phyloP scores from a whole-genome alignment of 305 asterid species.

The Solanum chacoense region DNA sequence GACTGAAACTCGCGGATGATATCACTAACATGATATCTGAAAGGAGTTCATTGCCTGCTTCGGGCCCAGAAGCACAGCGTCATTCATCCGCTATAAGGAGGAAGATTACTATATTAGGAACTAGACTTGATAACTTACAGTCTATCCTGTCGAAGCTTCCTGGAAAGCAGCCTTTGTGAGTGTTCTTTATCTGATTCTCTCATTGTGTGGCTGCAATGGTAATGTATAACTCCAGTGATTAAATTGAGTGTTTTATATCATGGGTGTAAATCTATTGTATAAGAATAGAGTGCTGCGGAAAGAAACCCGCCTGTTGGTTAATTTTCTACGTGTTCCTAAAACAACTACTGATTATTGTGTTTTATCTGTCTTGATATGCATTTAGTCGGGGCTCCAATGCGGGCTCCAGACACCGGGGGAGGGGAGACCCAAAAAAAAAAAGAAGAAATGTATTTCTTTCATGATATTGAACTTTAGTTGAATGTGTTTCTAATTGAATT shows the following conservation, averaged over 20 bases:
- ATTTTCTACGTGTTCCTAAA: not conserved
- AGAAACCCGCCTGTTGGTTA: not conserved
- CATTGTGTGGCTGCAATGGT: not conserved
- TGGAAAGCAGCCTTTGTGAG: slow-evolving; percentile 66
- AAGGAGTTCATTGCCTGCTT: slow-evolving; percentile 50
- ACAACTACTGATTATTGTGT: not conserved
- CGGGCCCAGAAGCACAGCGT: slow-evolving; percentile 82
- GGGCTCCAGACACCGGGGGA: too few species aligned
- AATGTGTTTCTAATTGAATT: not conserved
- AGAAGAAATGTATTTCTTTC: not conserved
- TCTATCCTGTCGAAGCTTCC: slow-evolving; percentile 55
- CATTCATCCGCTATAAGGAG: slow-evolving; percentile 83
- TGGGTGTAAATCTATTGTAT: not conserved
- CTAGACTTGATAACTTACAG: slow-evolving; percentile 73
- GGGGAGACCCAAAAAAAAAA: too few species aligned
- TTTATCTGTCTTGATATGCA: not conserved
- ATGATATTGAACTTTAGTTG: not conserved
- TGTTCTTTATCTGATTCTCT: slow-evolving; percentile 3
- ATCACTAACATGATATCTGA: slow-evolving; percentile 82
- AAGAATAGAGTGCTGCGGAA: not conserved
- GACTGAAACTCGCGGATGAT: slow-evolving; percentile 77
- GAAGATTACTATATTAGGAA: slow-evolving; percentile 80
- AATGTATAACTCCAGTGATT: not conserved
- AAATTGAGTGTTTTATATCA: not conserved
- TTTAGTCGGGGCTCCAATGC: too few species aligned